Conservation (phyloP, 140 eudicot species). For the Bidens hawaiensis region DNA sequence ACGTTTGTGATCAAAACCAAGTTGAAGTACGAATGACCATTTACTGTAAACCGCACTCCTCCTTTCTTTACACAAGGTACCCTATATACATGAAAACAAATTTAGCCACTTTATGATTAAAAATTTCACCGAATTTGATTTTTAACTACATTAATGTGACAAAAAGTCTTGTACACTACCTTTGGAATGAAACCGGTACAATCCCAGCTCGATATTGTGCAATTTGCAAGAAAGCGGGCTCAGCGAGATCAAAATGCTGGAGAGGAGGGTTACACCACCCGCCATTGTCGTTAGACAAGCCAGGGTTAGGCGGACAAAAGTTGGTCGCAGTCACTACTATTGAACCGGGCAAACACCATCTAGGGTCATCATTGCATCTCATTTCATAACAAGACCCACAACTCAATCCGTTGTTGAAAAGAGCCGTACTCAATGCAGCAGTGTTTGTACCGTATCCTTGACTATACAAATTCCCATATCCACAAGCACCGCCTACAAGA, state of each 20-base stretch:
- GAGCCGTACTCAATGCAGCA: conserved; percentile 81
- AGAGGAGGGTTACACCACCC: conserved; percentile 95
- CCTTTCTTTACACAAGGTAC: conserved; percentile 73
- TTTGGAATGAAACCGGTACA: conserved; percentile 70
- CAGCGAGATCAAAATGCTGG: conserved; percentile 68
- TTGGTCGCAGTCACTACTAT: conserved; percentile 74
- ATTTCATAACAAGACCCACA: conserved; percentile 79
- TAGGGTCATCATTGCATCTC: conserved; percentile 53
- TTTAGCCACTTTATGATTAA: not conserved
- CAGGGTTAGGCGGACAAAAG: conserved; percentile 73
- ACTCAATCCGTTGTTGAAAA: conserved; percentile 65
- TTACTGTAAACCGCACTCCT: conserved; percentile 73
- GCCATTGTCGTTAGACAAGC: conserved; percentile 67
- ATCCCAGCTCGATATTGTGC: conserved; percentile 83
- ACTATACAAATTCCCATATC: conserved; percentile 77
- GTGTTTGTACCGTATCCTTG: conserved; percentile 75
- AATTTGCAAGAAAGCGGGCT: conserved; percentile 75
- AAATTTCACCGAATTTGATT: not conserved
- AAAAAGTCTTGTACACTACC: conserved; percentile 28
- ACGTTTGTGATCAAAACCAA: conserved; percentile 68
- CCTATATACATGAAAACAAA: conserved; percentile 25
- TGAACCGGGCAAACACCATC: conserved; percentile 63
- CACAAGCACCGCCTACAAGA: conserved; percentile 89
- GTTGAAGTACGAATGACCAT: conserved; percentile 80
- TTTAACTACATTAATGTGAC: not conserved